Evolutionary conservation across 108 stramenopile species (phyloP), one percentile per base, ranked within the genome.

Genomic region (Bacterosira constricta): DNA sequence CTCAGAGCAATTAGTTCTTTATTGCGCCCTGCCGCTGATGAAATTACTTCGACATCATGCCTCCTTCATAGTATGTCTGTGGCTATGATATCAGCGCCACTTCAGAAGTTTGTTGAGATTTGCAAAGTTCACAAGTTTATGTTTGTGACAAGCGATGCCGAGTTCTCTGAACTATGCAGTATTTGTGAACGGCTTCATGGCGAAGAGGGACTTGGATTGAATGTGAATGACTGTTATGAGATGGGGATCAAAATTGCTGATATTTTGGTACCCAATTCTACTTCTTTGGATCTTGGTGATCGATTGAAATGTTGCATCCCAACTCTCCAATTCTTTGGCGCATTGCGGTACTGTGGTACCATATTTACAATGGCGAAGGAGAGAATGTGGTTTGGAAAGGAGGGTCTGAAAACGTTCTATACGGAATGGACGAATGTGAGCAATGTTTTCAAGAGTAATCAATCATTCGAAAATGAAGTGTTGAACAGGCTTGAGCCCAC

Each of bases 381-480:
- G 17, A 53, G 50, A 17, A 36, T 34, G 10, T 71, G 70, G 70
- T 65, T 71, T 34, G 70, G 70, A 12, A 63, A 51, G 38, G 63
- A 65, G 20, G 70, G 70, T 2, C 25, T 71, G n/a, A 3, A 34
- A 7, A 52, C 36, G 31, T 71, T 71, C 31, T 71, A 65, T 27
- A 10, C 64, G 25, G 70, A 71, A 38, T 71, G 32, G 13, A 26
- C 20, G 20, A 71, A 71, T 53, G 70, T 71, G 15, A 71, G 37
- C 32, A 65, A 71, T 34, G 46, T 63, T 5, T 30, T 71, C 27
- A 65, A 47, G 9, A 51, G 63, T 31, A 65, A 71, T 9, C 63
- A 52, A 26, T 35, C 70, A 25, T 71, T 63, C 23, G 70, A 71
- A 20, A 71, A 26, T 34, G 51, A 15, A 10, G 38, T 71, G 10